Percentiles rank a stretch among this genome's conserved stretches.
Conservation (phyloP, 1,139 yeast genomes). For the Saccharomyces pastorianus region DNA sequence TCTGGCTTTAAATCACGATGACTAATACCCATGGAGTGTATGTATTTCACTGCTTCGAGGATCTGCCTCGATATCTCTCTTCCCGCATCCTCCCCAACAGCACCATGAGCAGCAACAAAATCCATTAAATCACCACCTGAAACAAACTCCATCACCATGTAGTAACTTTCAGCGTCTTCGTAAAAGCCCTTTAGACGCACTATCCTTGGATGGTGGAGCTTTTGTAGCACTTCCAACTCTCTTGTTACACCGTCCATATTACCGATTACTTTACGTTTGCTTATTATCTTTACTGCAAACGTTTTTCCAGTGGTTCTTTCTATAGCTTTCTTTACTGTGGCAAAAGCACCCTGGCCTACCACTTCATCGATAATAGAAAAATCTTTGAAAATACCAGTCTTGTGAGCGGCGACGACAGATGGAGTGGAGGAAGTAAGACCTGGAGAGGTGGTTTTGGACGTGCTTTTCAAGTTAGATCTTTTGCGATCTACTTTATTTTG, state of each 20-base stretch:
- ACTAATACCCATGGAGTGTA: conserved; percentile 80
- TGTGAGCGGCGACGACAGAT: conserved; percentile 2
- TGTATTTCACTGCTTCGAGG: conserved; percentile 74
- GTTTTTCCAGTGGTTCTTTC: conserved; percentile 78
- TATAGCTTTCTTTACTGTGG: conserved; percentile 84
- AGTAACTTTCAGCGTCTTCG: conserved; percentile 74
- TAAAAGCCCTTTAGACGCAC: conserved; percentile 76
- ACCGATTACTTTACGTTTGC: conserved; percentile 70
- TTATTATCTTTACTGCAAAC: conserved; percentile 84
- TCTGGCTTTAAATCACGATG: conserved; percentile 93
- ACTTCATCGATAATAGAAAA: conserved; percentile 78
- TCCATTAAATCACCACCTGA: conserved; percentile 98
- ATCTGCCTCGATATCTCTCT: conserved; percentile 80
- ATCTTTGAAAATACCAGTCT: conserved; percentile 52
- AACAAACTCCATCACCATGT: conserved; percentile 88
- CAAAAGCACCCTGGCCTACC: conserved; percentile 96
- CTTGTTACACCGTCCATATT: conserved; percentile 78
- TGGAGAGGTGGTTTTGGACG: not conserved
- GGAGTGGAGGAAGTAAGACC: conserved; percentile 1
- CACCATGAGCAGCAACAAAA: conserved; percentile 85
- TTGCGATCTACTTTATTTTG: conserved; percentile 4
- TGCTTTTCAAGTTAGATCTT: conserved; percentile 4
- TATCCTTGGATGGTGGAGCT: conserved; percentile 75
- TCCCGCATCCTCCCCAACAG: conserved; percentile 84
- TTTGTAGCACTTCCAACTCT: conserved; percentile 71